phyloP scores from a whole-genome alignment of 2,329 filamentous ascomycete genomes.

The Cordyceps cateniannulata region DNA sequence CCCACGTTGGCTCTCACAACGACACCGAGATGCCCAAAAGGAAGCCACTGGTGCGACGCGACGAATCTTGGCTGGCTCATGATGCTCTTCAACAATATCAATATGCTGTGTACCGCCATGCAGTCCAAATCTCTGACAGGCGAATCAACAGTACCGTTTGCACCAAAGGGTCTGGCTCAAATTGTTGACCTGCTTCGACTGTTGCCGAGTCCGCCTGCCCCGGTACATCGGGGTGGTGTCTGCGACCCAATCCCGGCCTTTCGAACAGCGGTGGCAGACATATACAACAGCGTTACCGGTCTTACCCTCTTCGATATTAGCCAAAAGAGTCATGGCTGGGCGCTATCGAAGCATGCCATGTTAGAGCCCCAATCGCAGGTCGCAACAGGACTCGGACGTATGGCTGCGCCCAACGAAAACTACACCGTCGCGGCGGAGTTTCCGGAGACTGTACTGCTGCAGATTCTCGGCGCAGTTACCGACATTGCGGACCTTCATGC shows the following conservation, averaged over 20 bases:
- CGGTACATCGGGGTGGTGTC: conserved; percentile 33
- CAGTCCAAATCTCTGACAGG: conserved; percentile 15
- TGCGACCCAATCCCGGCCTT: conserved; percentile 46
- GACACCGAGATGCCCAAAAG: conserved; percentile 41
- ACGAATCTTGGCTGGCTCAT: conserved; percentile 49
- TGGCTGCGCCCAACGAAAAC: conserved; percentile 26
- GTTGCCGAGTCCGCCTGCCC: conserved; percentile 37
- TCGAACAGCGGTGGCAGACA: conserved; percentile 40
- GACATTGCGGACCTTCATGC: conserved; percentile 36
- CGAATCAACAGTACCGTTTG: conserved; percentile 20
- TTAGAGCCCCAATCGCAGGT: conserved; percentile 29
- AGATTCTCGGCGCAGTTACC: conserved; percentile 34
- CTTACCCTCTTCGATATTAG: conserved; percentile 43
- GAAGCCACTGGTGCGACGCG: conserved; percentile 45
- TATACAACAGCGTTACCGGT: conserved; percentile 44
- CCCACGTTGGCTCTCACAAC: conserved; percentile 28
- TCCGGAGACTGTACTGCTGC: conserved; percentile 31
- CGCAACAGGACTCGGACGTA: conserved; percentile 23
- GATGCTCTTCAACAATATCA: conserved; percentile 42
- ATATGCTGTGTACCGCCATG: conserved; percentile 36
- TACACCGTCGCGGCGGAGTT: conserved; percentile 29
- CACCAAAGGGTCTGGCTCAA: conserved; percentile 36
- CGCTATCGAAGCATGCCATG: conserved; percentile 33
- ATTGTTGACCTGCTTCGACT: conserved; percentile 37
- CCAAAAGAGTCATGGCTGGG: conserved; percentile 44